A percentile compares a stretch with the other conserved stretches of the same genome.
Evolutionary conservation across 106 monocot genomes (phyloP).

Genomic region (Acorus calamus): DNA sequence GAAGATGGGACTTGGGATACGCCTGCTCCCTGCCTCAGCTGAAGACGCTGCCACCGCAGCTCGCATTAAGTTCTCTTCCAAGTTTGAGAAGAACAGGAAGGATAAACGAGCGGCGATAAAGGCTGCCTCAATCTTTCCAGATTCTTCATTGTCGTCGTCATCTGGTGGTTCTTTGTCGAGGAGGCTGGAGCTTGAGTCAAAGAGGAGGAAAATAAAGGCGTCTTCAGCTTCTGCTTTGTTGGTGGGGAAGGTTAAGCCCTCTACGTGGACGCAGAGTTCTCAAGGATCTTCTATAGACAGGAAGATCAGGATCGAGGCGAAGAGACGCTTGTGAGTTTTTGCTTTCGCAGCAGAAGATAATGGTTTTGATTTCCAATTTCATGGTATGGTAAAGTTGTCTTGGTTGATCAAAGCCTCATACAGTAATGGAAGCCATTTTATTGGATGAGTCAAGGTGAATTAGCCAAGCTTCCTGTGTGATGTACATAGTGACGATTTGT

Average conservation of each 20-base stretch:
- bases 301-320: too few relatives aligned
- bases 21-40: constrained; percentile 66
- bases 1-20: constrained; percentile 72
- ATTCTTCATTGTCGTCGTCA: constrained; percentile 16
- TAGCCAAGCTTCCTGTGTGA: too few relatives aligned
- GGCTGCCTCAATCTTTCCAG: constrained; percentile 78
- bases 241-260: constrained; percentile 59
- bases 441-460: too few relatives aligned
- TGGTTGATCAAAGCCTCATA: too few relatives aligned
- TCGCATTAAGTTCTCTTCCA: constrained; percentile 50
- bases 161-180: constrained; percentile 8
- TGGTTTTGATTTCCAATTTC: too few relatives aligned
- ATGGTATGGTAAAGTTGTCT: too few relatives aligned
- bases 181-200: constrained; percentile 36
- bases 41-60: constrained; percentile 58
- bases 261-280: constrained; percentile 27
- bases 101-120: constrained; percentile 79
- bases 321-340: too few relatives aligned
- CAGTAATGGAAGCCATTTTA: too few relatives aligned
- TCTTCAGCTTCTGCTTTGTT: constrained; percentile 43
- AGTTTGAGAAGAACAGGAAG: constrained; percentile 65
- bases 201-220: constrained; percentile 66
- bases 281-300: too few relatives aligned
- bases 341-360: too few relatives aligned
- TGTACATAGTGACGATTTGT: too few relatives aligned